Percentiles rank a stretch among this genome's conserved stretches.
phyloP scores from a whole-genome alignment of 768 basidiomycete species.

The Amanita inopinata region DNA sequence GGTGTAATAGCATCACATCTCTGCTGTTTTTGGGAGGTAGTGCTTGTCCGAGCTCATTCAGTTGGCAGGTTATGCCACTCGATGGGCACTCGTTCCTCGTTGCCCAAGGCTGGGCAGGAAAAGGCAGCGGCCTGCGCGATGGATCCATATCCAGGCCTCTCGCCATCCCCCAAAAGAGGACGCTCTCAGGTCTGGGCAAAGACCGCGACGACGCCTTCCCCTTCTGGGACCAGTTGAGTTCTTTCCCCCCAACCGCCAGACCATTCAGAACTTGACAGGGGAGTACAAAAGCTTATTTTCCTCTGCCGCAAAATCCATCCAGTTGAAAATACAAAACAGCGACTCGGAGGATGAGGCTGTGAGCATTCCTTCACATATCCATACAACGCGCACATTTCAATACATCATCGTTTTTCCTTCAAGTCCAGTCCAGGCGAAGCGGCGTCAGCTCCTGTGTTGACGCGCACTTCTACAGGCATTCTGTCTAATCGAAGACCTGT shows the following conservation, averaged over 20 bases:
- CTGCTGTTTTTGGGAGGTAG: conserved; percentile 7
- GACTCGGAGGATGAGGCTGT: conserved; percentile 29
- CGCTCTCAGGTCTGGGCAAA: conserved; percentile 78
- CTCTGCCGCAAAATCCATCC: conserved; percentile 75
- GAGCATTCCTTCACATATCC: conserved; percentile 5
- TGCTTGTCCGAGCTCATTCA: no score
- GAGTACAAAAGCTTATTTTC: conserved; percentile 57
- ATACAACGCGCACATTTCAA: not conserved
- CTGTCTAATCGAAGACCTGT: conserved; percentile 61
- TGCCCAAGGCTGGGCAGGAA: conserved; percentile 82
- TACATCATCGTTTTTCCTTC: conserved; percentile 1
- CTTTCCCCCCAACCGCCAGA: conserved; percentile 2
- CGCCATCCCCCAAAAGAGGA: conserved; percentile 76
- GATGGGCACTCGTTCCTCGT: conserved; percentile 66
- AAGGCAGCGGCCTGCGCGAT: conserved; percentile 75
- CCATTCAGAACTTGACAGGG: not conserved
- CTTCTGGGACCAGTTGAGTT: conserved; percentile 96
- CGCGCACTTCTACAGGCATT: conserved; percentile 66
- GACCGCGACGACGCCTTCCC: conserved; percentile 93
- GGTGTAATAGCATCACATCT: not conserved
- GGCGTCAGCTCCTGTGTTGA: conserved; percentile 19
- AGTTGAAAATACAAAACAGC: conserved; percentile 50
- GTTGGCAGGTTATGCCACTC: conserved; percentile 42
- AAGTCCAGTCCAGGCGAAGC: conserved; percentile 8
- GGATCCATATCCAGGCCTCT: conserved; percentile 75